Evolutionary conservation across 2,329 filamentous ascomycete species (phyloP), one percentile per base, ranked within the genome.

Genomic region (Arthrobotrys conoides): DNA sequence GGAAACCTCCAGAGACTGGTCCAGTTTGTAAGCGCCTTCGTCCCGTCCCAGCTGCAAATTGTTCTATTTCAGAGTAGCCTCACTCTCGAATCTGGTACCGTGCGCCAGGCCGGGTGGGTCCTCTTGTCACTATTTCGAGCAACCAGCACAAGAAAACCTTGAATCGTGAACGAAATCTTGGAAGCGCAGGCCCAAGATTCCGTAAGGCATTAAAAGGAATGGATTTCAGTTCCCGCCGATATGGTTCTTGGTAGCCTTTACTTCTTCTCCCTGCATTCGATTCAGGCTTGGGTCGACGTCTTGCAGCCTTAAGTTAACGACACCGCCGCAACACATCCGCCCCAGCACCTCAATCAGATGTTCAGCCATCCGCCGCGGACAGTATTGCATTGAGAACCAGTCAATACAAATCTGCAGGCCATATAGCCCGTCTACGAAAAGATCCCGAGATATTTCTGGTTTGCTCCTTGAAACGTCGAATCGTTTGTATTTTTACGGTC

Each of bases 61-160:
- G 68, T 78, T 68, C 75, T 78, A 78, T 72, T 78, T 78, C 68
- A 55, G 75, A 69, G 63, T 22, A 72, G 68, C 75, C 63, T 48
- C 68, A 67, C 53, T 44, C 30, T 51, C 57, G 8, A 16, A 27
- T 61, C 57, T 44, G 57, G 57, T 61, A 61, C 57, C 18, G 57
- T 41, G 57, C 57, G 20, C 36, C 20, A 61, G 30, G 41, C n/a
- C 20, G 8, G n/a, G 59, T 59, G 51, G 57, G 66, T 41, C 67
- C 48, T 30, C 44, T 24, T 46, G 18, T 33, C 66, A 67, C 67
- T 71, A 77, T 71, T 66, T 67, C 67, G 59, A 71, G 66, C 24
- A 30, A 41, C 36, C 20, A 24, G 48, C 27, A 48, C n/a, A 9
- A 57, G 46, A 53, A 64, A 33, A 61, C 22, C 57, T 61, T 44